phyloP scores from a whole-genome alignment of 1,284 basidiomycete species.

The Flammula alnicola region DNA sequence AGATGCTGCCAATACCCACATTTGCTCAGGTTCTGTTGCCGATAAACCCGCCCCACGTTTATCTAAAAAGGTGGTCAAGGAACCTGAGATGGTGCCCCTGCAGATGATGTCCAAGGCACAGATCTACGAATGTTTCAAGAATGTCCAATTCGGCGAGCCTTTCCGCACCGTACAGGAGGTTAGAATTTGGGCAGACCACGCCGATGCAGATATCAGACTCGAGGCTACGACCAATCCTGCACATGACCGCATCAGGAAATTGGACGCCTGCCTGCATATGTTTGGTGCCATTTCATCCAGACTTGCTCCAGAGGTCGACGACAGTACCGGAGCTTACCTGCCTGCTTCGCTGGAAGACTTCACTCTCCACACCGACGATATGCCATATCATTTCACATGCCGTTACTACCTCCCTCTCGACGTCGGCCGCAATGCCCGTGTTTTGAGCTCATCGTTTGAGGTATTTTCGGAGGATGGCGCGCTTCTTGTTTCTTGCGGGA shows the following conservation, averaged over 20 bases:
- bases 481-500: slow-evolving; percentile 36
- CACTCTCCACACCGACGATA: slow-evolving; percentile 27
- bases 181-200: slow-evolving; percentile 33
- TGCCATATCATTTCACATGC: slow-evolving; percentile 36
- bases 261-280: slow-evolving; percentile 41
- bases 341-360: slow-evolving; percentile 37
- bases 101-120: slow-evolving; percentile 27
- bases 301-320: slow-evolving; percentile 25
- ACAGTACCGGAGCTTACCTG: slow-evolving; percentile 33
- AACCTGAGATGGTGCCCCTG: slow-evolving; percentile 23
- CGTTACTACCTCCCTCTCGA: slow-evolving; percentile 37
- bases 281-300: slow-evolving; percentile 34
- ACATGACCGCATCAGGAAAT: slow-evolving; percentile 36
- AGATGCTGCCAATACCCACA: slow-evolving; percentile 22
- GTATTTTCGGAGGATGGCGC: slow-evolving; percentile 35
- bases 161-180: slow-evolving; percentile 38
- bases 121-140: slow-evolving; percentile 33
- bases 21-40: slow-evolving; percentile 35
- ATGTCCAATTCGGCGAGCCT: slow-evolving; percentile 36
- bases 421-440: slow-evolving; percentile 31
- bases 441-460: slow-evolving; percentile 33
- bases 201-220: slow-evolving; percentile 32
- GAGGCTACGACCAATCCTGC: slow-evolving; percentile 26
- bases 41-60: slow-evolving; percentile 10
- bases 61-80: slow-evolving; percentile 18